Evolutionary conservation across 805 yeast genomes (phyloP).

Genomic region (Ogataea glucozyma): DNA sequence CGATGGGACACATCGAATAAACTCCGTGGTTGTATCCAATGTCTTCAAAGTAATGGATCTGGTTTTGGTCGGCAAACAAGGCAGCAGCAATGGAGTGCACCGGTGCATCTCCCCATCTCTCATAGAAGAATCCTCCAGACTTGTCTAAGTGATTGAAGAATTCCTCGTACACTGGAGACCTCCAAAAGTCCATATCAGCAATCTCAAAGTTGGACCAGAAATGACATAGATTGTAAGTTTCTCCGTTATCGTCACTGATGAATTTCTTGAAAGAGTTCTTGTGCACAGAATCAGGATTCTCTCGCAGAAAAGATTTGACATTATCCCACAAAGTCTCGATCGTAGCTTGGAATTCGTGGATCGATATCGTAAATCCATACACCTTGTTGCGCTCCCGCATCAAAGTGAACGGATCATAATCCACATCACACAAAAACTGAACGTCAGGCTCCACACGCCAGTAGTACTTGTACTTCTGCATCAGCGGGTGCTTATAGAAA

Average conservation of each 20-base stretch:
- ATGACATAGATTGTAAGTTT: constrained; percentile 71
- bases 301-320: constrained; percentile 45
- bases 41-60: constrained; percentile 71
- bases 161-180: constrained; percentile 54
- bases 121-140: constrained; percentile 79
- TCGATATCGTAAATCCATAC: constrained; percentile 68
- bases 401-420: constrained; percentile 60
- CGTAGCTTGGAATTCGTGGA: constrained; percentile 63
- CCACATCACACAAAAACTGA: constrained; percentile 58
- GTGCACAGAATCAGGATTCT: constrained; percentile 43
- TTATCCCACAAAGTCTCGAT: constrained; percentile 60
- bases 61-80: constrained; percentile 52
- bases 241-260: constrained; percentile 62
- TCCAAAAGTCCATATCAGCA: constrained; percentile 69
- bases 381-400: constrained; percentile 55
- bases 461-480: constrained; percentile 63
- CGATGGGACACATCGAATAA: constrained; percentile 46
- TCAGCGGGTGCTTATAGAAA: constrained; percentile 59
- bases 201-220: constrained; percentile 82
- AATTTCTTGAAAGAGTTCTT: constrained; percentile 60
- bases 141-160: constrained; percentile 64
- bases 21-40: constrained; percentile 71
- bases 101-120: constrained; percentile 95
- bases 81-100: constrained; percentile 80
- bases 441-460: constrained; percentile 81